Base-by-base conservation (phyloP, 129 eudicot genomes). In the Helianthus tuberosus region DNA sequence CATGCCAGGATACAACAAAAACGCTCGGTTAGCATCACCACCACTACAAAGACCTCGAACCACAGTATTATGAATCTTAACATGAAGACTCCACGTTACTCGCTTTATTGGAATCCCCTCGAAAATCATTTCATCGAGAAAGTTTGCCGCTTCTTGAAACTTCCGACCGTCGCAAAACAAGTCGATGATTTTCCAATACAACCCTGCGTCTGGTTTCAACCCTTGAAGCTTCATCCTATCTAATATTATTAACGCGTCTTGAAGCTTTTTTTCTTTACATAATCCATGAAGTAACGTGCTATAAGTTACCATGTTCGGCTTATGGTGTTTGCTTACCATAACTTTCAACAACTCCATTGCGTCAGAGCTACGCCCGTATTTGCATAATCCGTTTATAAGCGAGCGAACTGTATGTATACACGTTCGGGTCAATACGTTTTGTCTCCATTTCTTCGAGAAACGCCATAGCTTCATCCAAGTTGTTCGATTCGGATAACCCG, bases 151-250 rank as follows among this genome's bases (percentile, higher is more conserved):
- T 82, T 88, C 89, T 13, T 80, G 87, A 64, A 81, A 91, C 74
- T 79, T 91, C 6, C 43, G 16, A 53, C 13, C 53, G 16, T 85
- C 90, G 76, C 68, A 64, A 78, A 83, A 95, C 12, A 89, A 77
- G 61, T 44, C 75, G 20, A 95, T 85, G 5, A 95, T 64, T 74
- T 95, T 95, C 68, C 87, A 81, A 78, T 91, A 95, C 69, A 95
- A 77, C 6, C 93, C 94, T 2, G 89, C 96, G 82, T 91, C 68
- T 8, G 68, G 68, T 15, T 64, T 38, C 59, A 85, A 63, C 15
- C 89, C 96, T 76, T 87, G 96, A 38, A 94, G 84, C 77, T 94
- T 94, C 96, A 94, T 91, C 77, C 94, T 83, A 72, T 94, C 97
- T 63, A 94, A 80, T 61, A 94, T 83, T 68, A 81, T 88, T 44